Evolutionary conservation across 2,329 filamentous ascomycete genomes (phyloP).

Genomic region (Oidium heveae): DNA sequence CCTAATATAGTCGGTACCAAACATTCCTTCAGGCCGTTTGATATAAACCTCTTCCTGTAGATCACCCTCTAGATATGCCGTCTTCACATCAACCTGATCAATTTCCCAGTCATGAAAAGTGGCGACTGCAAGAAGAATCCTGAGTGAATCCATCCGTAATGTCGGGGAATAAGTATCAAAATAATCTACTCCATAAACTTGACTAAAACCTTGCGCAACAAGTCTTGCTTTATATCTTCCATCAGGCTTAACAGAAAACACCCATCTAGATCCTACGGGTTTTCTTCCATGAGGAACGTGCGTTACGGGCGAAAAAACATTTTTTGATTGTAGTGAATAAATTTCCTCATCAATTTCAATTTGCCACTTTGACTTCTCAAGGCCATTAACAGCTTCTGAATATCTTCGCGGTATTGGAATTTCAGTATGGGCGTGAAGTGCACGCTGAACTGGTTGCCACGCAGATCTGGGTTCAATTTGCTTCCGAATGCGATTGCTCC

Average conservation of each 20-base stretch:
- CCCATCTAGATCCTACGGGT: not conserved
- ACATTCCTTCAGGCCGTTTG: not conserved
- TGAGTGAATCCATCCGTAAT: not conserved
- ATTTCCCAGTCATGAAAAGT: not conserved
- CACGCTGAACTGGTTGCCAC: not conserved
- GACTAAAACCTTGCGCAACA: not conserved
- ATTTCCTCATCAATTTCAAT: not conserved
- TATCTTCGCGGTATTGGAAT: not conserved
- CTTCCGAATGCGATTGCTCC: not conserved
- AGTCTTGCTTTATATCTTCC: constrained; percentile 1
- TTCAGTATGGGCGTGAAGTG: not conserved
- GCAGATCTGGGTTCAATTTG: not conserved
- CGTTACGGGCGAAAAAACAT: not conserved
- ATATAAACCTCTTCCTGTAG: not conserved
- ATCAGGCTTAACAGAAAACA: not conserved
- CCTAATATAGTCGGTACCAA: not conserved
- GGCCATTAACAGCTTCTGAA: no score
- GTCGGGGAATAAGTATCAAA: no score
- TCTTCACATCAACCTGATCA: not conserved
- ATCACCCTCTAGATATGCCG: not conserved
- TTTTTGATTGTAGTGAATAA: not conserved
- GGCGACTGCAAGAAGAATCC: not conserved
- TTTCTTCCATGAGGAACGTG: not conserved
- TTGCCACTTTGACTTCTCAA: not conserved
- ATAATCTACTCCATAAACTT: not conserved